Evolutionary conservation across 2,329 filamentous ascomycete species (phyloP), one percentile per base, ranked within the genome.

Genomic region (Botrytis medusae): DNA sequence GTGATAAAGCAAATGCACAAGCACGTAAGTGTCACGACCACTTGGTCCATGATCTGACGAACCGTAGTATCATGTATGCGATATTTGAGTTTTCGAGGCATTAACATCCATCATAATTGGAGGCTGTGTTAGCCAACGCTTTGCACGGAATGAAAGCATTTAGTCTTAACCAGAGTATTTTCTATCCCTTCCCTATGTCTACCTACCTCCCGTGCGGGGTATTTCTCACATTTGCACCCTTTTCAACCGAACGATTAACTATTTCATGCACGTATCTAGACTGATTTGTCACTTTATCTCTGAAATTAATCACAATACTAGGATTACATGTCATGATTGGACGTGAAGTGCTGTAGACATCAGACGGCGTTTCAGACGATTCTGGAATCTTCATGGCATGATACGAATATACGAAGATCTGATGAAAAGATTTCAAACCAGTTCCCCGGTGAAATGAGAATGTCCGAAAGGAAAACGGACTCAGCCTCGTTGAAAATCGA

Each of bases 401-500:
- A 40, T 61, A n/a, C 29, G 44, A 67, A 48, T 14, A 48, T 9
- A 65, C 29, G 29, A 22, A 37, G 22, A 60, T 54, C 48, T 6
- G 48, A 25, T 10, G 48, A 51, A 46, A 16, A n/a, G 44, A 25
- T 37, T n/a, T 37, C 42, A 34, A 40, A 29, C 32, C 64, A 40
- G 22, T 48, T 29, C 34, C 16, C 51, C 46, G 46, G 64, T 54
- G 22, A 67, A 40, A 29, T 54, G 14, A 29, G n/a, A 37, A 54
- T 10, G n/a, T 37, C 46, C 22, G 14, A 12, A 54, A 37, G 18
- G 20, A 16, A 57, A 57, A 44, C 37, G 65, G n/a, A 57, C 65
- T 42, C 65, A 69, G 65, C 65, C 65, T 69, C 65, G 65, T 42
- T 69, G 18, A 37, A 18, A 32, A n/a, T 69, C 48, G 65, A 59